Evolutionary conservation across 352 stramenopile genomes (phyloP).

Genomic region (Phytophthora quininea): DNA sequence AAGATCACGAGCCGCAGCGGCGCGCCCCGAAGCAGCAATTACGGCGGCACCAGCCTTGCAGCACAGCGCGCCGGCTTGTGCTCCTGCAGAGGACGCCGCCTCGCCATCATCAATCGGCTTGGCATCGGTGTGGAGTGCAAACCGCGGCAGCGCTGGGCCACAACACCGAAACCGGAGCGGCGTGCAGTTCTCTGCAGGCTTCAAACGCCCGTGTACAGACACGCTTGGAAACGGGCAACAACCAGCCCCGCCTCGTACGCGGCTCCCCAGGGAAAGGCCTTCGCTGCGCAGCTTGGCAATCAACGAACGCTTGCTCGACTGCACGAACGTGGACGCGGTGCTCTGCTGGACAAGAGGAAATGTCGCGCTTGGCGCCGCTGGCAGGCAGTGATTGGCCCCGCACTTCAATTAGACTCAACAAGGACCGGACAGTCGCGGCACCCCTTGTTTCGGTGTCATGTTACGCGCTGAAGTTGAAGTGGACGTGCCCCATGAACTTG

Average conservation of each 20-base stretch:
- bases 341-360: neutral
- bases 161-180: no score
- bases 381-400: neutral
- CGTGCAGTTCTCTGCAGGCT: neutral
- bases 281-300: neutral
- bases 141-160: neutral
- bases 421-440: neutral
- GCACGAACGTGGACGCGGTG: conserved; percentile 1
- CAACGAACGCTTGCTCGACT: neutral
- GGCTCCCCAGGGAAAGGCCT: neutral
- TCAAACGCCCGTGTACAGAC: neutral
- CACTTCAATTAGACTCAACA: neutral
- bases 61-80: no score
- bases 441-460: neutral
- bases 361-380: neutral
- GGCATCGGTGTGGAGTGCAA: neutral
- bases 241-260: neutral
- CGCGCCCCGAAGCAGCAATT: no score
- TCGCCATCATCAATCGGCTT: no score
- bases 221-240: neutral
- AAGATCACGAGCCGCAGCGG: conserved; percentile 4
- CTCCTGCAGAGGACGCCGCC: no score
- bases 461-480: neutral
- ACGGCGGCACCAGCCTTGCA: no score
- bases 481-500: neutral